These are phyloP conservation scores for Neocucurbitaria cava DNA, from an alignment of 2,329 filamentous ascomycete species.

Conservation along the genomic window DNA sequence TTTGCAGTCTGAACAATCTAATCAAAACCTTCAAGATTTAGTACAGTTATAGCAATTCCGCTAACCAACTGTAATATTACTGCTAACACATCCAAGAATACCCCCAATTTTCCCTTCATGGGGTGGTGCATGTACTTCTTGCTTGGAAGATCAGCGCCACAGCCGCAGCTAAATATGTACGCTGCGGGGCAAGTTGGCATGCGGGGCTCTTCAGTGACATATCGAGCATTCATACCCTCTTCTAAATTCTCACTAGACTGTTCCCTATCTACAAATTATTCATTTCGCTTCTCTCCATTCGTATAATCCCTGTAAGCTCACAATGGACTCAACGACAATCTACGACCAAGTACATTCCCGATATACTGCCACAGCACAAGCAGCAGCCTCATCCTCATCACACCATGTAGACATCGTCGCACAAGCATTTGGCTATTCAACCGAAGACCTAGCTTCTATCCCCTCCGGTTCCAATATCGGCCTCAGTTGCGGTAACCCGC, in stretches of 20 bases:
- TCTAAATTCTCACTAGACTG: background rate
- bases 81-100: too few relatives aligned
- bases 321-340: conserved; percentile 13
- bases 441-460: conserved; percentile 56
- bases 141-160: background rate
- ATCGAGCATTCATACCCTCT: background rate
- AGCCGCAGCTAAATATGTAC: background rate
- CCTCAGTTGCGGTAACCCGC: conserved; percentile 62
- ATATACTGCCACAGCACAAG: conserved; percentile 17
- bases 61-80: too few relatives aligned
- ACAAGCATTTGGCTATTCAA: conserved; percentile 33
- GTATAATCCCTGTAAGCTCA: too few relatives aligned
- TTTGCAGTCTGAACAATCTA: too few relatives aligned
- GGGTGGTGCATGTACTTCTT: too few relatives aligned
- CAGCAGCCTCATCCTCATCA: background rate
- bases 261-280: background rate
- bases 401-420: conserved; percentile 12
- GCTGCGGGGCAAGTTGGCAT: background rate
- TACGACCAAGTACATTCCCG: conserved; percentile 16
- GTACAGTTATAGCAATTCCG: too few relatives aligned
- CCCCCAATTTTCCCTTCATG: too few relatives aligned
- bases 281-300: background rate
- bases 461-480: conserved; percentile 61
- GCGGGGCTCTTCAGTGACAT: background rate
- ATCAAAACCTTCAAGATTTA: too few relatives aligned